Conservation (phyloP, 371 early-diverging fungal genomes). For the Haplosporangium sp. region DNA sequence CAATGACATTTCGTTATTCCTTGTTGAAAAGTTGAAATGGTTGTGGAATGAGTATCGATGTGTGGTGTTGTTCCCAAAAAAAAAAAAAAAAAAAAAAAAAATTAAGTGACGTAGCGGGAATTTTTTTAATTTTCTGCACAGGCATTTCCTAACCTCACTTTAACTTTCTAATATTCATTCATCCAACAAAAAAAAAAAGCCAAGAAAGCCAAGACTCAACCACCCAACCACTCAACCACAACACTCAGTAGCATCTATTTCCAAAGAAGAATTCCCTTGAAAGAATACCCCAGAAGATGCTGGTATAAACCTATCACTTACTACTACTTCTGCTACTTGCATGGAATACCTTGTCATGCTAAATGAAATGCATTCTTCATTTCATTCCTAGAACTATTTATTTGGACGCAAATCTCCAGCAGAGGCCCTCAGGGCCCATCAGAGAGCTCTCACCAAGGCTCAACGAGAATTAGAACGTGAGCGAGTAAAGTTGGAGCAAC, state of each 20-base stretch:
- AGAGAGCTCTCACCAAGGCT: constrained; percentile 88
- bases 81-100: constrained; percentile 1
- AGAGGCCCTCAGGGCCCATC: constrained; percentile 92
- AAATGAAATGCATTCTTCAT: not conserved
- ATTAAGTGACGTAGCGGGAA: not conserved
- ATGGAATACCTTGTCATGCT: too few relatives aligned
- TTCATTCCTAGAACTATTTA: constrained; percentile 64
- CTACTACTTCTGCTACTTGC: not conserved
- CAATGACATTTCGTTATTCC: constrained; percentile 28
- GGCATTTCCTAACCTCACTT: too few relatives aligned
- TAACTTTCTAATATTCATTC: too few relatives aligned
- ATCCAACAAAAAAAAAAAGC: too few relatives aligned
- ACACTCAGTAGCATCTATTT: not conserved
- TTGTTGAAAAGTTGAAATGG: not conserved
- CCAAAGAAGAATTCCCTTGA: too few relatives aligned
- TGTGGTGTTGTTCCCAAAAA: not conserved
- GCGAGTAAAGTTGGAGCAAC: constrained; percentile 86
- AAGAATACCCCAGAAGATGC: constrained; percentile 7
- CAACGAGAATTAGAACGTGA: constrained; percentile 96
- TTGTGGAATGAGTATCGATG: not conserved
- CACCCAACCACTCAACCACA: not conserved
- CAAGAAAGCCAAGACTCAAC: constrained; percentile 1
- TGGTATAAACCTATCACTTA: constrained; percentile 5
- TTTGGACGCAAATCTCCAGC: constrained; percentile 87
- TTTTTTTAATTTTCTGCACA: too few relatives aligned